Percentiles rank a stretch among this genome's conserved stretches.
Evolutionary conservation across 169 alveolate genomes (phyloP).

Genomic region (Fabrea salina): DNA sequence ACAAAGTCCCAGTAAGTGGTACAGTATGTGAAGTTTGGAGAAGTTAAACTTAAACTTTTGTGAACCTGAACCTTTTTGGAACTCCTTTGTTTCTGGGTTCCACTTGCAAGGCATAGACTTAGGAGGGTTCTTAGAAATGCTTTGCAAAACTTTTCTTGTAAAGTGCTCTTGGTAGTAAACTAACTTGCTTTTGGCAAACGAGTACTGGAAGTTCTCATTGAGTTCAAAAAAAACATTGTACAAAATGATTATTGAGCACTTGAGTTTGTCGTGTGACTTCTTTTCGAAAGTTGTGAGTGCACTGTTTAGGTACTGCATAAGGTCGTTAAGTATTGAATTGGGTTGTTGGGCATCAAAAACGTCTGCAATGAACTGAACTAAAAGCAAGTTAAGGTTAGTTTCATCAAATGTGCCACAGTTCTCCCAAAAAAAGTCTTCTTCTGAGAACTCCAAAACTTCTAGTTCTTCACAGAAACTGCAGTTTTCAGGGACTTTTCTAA

Average conservation of each 20-base stretch:
- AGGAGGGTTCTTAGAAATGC: neutral
- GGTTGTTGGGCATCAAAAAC: neutral
- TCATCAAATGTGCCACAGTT: neutral
- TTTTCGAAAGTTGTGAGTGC: neutral
- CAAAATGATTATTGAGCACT: neutral
- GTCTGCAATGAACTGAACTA: conserved; percentile 20
- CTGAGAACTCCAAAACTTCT: neutral
- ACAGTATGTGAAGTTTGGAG: neutral
- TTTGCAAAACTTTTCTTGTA: neutral
- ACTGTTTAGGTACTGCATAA: neutral
- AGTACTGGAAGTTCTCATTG: neutral
- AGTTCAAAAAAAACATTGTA: neutral
- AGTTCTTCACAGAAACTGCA: conserved; percentile 11
- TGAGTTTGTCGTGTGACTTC: neutral
- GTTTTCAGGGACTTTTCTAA: neutral
- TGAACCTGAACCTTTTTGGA: neutral
- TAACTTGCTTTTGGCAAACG: neutral
- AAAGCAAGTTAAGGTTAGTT: neutral
- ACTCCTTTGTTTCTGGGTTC: neutral
- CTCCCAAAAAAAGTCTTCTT: conserved; percentile 6
- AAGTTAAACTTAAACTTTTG: neutral
- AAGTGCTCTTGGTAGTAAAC: neutral
- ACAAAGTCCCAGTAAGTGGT: conserved; percentile 2
- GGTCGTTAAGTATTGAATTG: neutral
- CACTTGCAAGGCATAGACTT: neutral